These are phyloP conservation scores for Urtica urens DNA, from an alignment of 306 rosid genomes.

Conservation along the genomic window DNA sequence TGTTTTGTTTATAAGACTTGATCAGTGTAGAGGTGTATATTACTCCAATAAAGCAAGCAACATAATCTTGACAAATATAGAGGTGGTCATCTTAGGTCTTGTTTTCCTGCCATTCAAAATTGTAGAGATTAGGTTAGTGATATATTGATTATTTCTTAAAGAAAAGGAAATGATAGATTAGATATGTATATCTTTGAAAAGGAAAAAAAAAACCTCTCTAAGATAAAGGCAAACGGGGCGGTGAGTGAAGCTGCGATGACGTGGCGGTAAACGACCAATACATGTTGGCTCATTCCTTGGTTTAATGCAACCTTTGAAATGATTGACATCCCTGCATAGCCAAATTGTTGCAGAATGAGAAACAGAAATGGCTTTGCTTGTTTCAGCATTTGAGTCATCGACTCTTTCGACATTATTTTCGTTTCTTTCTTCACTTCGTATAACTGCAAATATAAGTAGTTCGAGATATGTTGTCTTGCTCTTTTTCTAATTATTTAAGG, in stretches of 20 bases:
- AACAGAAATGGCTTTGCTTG: slow-evolving; percentile 27
- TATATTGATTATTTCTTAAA: too few relatives aligned
- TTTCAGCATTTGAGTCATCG: slow-evolving; percentile 7
- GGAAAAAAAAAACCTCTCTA: slow-evolving; percentile 33
- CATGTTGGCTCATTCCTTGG: slow-evolving; percentile 41
- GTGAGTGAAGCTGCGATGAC: slow-evolving; percentile 25
- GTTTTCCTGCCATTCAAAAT: slow-evolving; percentile 24
- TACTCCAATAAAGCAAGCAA: slow-evolving; percentile 33
- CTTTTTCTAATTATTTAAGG: background rate
- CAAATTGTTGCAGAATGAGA: slow-evolving; percentile 34
- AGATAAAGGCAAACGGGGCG: slow-evolving; percentile 35
- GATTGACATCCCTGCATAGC: slow-evolving; percentile 35
- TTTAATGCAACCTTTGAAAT: slow-evolving; percentile 33
- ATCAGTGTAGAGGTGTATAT: background rate
- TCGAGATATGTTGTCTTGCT: background rate
- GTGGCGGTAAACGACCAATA: slow-evolving; percentile 33
- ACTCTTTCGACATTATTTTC: slow-evolving; percentile 10
- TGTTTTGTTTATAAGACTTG: too few relatives aligned
- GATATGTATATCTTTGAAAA: too few relatives aligned
- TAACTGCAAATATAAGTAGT: too few relatives aligned
- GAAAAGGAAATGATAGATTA: too few relatives aligned
- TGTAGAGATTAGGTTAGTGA: background rate
- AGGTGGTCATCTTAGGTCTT: slow-evolving; percentile 40
- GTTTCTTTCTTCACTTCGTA: background rate
- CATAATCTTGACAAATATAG: slow-evolving; percentile 25